Evolutionary conservation across 306 rosid genomes (phyloP), one percentile per base, ranked within the genome.

Genomic region (Fragaria vesca): DNA sequence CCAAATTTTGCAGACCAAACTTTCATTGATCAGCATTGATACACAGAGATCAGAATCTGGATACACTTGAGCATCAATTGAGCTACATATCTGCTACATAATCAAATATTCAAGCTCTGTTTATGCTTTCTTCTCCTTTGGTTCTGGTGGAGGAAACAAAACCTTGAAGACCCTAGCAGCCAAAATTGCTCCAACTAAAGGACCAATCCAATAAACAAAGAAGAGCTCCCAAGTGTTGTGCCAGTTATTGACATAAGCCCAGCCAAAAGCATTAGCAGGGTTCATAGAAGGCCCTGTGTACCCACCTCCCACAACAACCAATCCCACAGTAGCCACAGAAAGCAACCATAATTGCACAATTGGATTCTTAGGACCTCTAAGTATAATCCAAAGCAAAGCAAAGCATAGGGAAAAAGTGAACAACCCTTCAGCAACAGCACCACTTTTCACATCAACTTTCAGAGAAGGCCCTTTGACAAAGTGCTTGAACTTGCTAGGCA

Each of bases 241-340:
- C 68, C 77, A 86, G 17, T 86, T 76, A 34, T 88, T 73, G 2
- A 80, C 9, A 76, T 79, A 87, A 5, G 97, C 95, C 95, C 95
- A 92, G 38, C 91, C 93, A 76, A 81, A 92, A 3, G 95, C 95
- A 82, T 83, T 92, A 6, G 95, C 93, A 2, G 90, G 95, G 81
- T 90, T 92, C 93, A 88, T 77, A 11, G 95, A 83, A 80, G 97
- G 93, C 7, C 95, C 93, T 4, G 91, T 87, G 63, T 76, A 88
- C 3, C 71, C 85, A 74, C 87, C 61, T 36, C 97, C 90, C 0
- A 43, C 21, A 30, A 81, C 17, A 80, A 75, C 88, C 80, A 92
- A 72, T 70, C 78, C 83, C 65, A 81, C 58, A 0, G 93, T 92
- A 1, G 82, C 61, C 67, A 81, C n/a, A 45, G 93, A 77, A 24